Percentiles rank a stretch among this genome's conserved stretches.
Conservation (phyloP, 768 basidiomycete genomes). For the Podaxis sp. region DNA sequence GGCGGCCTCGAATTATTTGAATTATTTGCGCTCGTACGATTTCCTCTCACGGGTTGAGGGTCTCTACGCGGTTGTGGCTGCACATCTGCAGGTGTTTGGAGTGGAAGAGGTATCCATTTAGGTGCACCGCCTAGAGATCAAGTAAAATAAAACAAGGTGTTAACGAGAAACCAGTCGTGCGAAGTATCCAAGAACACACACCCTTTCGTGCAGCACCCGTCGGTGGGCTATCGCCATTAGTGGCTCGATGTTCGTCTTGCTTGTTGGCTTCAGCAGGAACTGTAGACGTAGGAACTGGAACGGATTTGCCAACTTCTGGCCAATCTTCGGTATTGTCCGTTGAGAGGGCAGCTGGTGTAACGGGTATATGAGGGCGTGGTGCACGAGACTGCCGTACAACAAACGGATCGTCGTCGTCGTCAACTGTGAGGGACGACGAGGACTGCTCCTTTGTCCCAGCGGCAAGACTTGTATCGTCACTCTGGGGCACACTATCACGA, state of each 20-base stretch:
- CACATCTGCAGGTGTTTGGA: conserved; percentile 1
- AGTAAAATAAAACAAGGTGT: background rate
- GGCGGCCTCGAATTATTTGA: conserved; percentile 1
- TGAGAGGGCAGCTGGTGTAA: conserved; percentile 4
- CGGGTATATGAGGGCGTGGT: conserved; percentile 6
- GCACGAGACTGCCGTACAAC: conserved; percentile 7
- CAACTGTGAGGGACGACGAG: conserved; percentile 19
- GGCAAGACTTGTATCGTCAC: background rate
- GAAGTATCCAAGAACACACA: background rate
- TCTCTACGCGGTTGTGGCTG: conserved; percentile 6
- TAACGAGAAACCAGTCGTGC: background rate
- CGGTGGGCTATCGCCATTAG: background rate
- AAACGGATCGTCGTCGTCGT: conserved; percentile 11
- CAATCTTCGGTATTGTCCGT: conserved; percentile 14
- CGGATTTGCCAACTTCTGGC: conserved; percentile 23
- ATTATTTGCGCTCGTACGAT: conserved; percentile 3
- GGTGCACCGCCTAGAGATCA: conserved; percentile 7
- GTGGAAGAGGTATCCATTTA: conserved; percentile 11
- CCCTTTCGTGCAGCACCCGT: conserved; percentile 4
- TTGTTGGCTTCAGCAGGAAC: background rate
- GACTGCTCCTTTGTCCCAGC: conserved; percentile 23
- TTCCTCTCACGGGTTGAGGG: background rate
- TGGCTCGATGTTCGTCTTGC: background rate
- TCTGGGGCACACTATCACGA: background rate
- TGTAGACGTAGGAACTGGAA: conserved; percentile 9